Percentiles rank a stretch among this genome's conserved stretches.
phyloP scores from a whole-genome alignment of 208 protist species.

The Trypanosoma vivax region DNA sequence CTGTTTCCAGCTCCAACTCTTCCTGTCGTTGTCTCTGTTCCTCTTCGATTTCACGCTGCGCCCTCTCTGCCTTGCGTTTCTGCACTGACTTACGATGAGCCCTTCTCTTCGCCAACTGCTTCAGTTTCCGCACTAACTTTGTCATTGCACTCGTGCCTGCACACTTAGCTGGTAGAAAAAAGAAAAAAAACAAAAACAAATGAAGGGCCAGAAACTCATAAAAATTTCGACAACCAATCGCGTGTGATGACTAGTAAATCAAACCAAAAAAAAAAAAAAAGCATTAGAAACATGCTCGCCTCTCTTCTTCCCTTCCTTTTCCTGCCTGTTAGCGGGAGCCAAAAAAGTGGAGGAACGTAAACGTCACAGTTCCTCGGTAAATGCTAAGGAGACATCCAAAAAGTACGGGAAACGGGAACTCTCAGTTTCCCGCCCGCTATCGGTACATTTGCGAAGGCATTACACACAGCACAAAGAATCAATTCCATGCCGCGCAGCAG shows the following conservation, averaged over 20 bases:
- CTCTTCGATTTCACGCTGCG: slow-evolving; percentile 43
- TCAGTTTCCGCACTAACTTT: slow-evolving; percentile 83
- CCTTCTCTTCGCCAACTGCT: slow-evolving; percentile 86
- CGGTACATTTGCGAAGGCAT: too few relatives aligned
- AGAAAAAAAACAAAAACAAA: slow-evolving; percentile 5
- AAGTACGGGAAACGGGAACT: too few relatives aligned
- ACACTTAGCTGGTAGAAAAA: background rate
- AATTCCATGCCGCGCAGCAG: too few relatives aligned
- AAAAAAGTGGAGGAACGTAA: too few relatives aligned
- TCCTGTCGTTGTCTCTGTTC: slow-evolving; percentile 27
- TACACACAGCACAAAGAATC: too few relatives aligned
- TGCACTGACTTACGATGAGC: slow-evolving; percentile 83
- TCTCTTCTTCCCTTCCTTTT: background rate
- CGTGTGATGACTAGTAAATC: background rate
- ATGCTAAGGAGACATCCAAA: too few relatives aligned
- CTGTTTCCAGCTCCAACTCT: slow-evolving; percentile 46
- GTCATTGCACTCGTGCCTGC: slow-evolving; percentile 40
- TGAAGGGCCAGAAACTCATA: background rate
- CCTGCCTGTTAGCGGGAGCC: background rate
- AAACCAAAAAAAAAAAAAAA: slow-evolving; percentile 11
- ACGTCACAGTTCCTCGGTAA: too few relatives aligned
- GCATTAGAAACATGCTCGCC: background rate
- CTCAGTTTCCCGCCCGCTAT: too few relatives aligned
- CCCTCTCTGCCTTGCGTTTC: slow-evolving; percentile 71
- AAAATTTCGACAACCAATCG: background rate